These are phyloP conservation scores for Boletus fagicola DNA, from an alignment of 768 basidiomycete species.

Conservation along the genomic window DNA sequence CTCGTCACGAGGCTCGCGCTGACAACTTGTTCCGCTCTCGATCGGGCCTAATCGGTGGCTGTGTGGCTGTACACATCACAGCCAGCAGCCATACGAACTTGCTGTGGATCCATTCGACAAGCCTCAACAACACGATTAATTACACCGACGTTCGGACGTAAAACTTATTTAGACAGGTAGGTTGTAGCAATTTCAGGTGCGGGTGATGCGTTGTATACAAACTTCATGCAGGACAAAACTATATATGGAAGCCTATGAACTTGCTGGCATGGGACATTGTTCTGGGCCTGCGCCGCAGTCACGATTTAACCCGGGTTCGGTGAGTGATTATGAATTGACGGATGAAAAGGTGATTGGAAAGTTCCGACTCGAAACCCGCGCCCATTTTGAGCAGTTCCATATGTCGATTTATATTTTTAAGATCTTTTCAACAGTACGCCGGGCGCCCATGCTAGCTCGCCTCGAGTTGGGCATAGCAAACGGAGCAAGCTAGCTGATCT, in stretches of 20 bases:
- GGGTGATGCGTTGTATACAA: not conserved
- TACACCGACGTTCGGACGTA: not conserved
- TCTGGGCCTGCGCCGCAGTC: not conserved
- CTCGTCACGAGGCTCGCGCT: conserved; percentile 1
- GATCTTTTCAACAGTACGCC: not conserved
- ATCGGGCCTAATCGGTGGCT: conserved; percentile 27
- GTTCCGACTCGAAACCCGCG: not conserved
- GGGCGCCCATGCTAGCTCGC: not conserved
- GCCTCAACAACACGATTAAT: not conserved
- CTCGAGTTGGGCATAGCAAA: not conserved
- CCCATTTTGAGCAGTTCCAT: not conserved
- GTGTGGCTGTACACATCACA: not conserved
- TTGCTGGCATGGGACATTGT: not conserved
- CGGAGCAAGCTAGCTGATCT: not conserved
- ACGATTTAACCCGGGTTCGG: not conserved
- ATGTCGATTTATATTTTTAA: not conserved
- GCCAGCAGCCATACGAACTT: not conserved
- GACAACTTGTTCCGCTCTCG: conserved; percentile 2
- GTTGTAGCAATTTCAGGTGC: not conserved
- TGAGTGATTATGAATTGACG: not conserved
- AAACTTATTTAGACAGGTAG: not conserved
- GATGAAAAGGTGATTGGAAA: not conserved
- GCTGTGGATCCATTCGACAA: not conserved
- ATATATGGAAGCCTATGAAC: not conserved
- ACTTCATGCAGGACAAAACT: not conserved